Evolutionary conservation across 129 eudicot species (phyloP).

Genomic region (Artemisia tridentata): DNA sequence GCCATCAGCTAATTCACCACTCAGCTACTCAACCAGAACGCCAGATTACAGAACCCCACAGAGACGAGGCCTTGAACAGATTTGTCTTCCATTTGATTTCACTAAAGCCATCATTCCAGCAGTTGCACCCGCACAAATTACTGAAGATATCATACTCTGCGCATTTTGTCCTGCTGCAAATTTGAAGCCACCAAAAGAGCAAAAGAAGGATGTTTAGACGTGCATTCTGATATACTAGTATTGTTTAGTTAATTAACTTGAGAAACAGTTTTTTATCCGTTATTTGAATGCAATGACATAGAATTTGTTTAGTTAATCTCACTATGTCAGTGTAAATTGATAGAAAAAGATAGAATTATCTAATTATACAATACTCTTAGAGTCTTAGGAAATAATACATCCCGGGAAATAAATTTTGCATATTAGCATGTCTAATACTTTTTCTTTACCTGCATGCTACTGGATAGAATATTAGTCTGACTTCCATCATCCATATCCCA

Average conservation of each 20-base stretch:
- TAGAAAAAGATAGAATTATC: constrained; percentile 4
- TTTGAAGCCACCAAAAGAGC: too few species aligned
- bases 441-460: constrained; percentile 90
- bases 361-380: constrained; percentile 18
- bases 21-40: too few species aligned
- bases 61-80: too few species aligned
- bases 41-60: too few species aligned
- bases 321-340: background rate
- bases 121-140: too few species aligned
- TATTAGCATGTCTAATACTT: constrained; percentile 16
- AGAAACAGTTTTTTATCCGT: constrained; percentile 2
- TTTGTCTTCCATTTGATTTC: too few species aligned
- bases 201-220: too few species aligned
- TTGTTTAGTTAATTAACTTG: constrained; percentile 23
- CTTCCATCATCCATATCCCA: constrained; percentile 99
- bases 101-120: too few species aligned
- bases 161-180: too few species aligned
- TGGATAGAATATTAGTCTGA: constrained; percentile 86
- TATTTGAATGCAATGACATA: constrained; percentile 2
- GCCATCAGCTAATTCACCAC: too few species aligned
- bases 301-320: background rate
- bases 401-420: background rate
- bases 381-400: background rate
- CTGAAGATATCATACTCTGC: too few species aligned
- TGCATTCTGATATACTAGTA: too few species aligned